These are phyloP conservation scores for Quercus tomentella DNA, from an alignment of 331 rosid species.

Conservation along the genomic window DNA sequence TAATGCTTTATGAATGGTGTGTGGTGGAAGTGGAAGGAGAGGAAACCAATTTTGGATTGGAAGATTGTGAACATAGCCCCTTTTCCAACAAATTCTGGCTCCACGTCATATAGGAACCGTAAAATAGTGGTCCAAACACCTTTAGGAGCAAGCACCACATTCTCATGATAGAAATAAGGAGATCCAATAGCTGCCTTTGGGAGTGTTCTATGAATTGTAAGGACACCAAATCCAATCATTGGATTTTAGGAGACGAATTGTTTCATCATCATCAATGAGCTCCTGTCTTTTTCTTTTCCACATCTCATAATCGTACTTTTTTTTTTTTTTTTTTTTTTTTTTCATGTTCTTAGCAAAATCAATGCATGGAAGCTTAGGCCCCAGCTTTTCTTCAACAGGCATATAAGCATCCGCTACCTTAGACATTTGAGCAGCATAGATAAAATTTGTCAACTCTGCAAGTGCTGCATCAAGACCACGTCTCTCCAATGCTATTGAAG, in stretches of 20 bases:
- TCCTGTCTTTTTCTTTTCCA: constrained; percentile 49
- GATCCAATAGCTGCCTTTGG: constrained; percentile 74
- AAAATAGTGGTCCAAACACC: constrained; percentile 96
- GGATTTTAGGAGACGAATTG: constrained; percentile 66
- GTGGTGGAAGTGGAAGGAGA: constrained; percentile 76
- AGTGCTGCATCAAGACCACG: constrained; percentile 61
- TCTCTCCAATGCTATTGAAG: constrained; percentile 72
- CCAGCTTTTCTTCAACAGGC: constrained; percentile 61
- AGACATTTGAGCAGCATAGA: constrained; percentile 70
- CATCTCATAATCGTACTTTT: constrained; percentile 39
- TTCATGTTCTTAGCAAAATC: constrained; percentile 38
- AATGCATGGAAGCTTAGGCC: constrained; percentile 1
- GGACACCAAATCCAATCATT: constrained; percentile 85
- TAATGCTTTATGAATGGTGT: constrained; percentile 63
- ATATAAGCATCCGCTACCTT: constrained; percentile 53
- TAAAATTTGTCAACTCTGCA: constrained; percentile 64
- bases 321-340: constrained; percentile 30
- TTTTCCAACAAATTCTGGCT: constrained; percentile 89
- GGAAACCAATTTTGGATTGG: constrained; percentile 72
- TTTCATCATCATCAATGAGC: constrained; percentile 58
- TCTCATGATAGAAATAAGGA: constrained; percentile 87
- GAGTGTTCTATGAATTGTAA: constrained; percentile 39
- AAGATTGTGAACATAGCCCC: constrained; percentile 91
- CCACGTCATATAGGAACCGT: constrained; percentile 64
- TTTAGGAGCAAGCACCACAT: constrained; percentile 87